Base-by-base conservation (phyloP, 1,284 basidiomycete species). In the Rhodotorula sp. region DNA sequence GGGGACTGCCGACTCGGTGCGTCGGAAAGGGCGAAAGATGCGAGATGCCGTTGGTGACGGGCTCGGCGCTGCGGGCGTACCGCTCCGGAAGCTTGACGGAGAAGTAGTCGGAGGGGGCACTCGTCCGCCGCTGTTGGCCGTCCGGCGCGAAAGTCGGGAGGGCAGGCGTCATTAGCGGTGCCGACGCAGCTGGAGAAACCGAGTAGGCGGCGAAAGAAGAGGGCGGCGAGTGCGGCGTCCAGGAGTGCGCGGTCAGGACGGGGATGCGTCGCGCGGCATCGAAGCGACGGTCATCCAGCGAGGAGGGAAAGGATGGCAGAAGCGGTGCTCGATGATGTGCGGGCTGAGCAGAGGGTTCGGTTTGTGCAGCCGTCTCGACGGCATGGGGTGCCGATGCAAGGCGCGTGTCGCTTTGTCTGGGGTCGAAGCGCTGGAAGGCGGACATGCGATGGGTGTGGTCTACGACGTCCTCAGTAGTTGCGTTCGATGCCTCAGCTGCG, bases 391-490 rank as follows among this genome's bases (percentile, higher is more conserved):
- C 63, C 31, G 64, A 59, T 1, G 51, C 59, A 13, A 47, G 56
- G n/a, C 53, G 60, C 18, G 60, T 18, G 7, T 16, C 46, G 37
- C n/a, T 46, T 4, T 46, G 20, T 28, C 16, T 16, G 15, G 56
- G 31, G 52, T 28, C 34, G 31, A 34, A 15, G 34, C 4, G 22
- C 40, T 24, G 30, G 31, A 22, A 34, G 34, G 51, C 18, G 37
- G 40, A 18, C 37, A 31, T 11, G 34, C 59, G 34, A 10, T n/a
- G 28, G 50, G 11, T 15, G 28, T 11, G 52, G 46, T 22, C 2
- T 28, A 46, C 48, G 48, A 55, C 72, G 51, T 68, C 67, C n/a
- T 71, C 65, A 1, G 64, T 68, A 34, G 67, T 40, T 0, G 46
- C 67, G 48, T 61, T 64, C 9, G 28, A 64, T 5, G 28, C 56